Evolutionary conservation across 768 basidiomycete species (phyloP).

Genomic region (Termitomyces bulborhizus): DNA sequence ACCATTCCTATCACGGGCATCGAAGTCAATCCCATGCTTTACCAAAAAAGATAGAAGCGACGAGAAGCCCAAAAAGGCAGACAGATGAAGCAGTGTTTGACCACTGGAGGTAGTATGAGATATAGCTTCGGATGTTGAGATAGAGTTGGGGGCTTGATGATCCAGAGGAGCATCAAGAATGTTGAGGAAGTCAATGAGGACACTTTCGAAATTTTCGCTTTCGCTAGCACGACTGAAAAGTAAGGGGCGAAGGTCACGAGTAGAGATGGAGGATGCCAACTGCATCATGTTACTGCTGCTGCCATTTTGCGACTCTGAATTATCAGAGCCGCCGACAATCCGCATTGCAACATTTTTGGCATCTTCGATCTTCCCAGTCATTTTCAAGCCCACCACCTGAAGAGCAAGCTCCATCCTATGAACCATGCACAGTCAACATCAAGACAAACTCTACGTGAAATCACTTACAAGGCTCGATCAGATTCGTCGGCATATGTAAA

Average conservation of each 20-base stretch:
- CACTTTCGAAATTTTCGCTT: slow-evolving; percentile 61
- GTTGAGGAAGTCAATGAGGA: slow-evolving; percentile 76
- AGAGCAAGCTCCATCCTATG: slow-evolving; percentile 90
- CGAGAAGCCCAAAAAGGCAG: slow-evolving; percentile 72
- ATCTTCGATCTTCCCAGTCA: slow-evolving; percentile 93
- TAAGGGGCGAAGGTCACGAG: slow-evolving; percentile 50
- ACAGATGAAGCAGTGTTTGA: slow-evolving; percentile 87
- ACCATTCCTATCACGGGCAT: slow-evolving; percentile 84
- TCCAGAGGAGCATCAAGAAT: slow-evolving; percentile 65
- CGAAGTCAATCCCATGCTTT: slow-evolving; percentile 66
- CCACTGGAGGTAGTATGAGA: slow-evolving; percentile 67
- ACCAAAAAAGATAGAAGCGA: slow-evolving; percentile 69
- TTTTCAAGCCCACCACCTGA: slow-evolving; percentile 92
- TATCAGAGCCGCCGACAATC: slow-evolving; percentile 75
- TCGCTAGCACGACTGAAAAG: slow-evolving; percentile 50
- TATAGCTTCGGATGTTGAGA: slow-evolving; percentile 49
- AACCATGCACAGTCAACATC: slow-evolving; percentile 12
- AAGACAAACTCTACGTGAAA: slow-evolving; percentile 4
- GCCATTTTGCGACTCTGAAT: slow-evolving; percentile 30
- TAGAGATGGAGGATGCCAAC: slow-evolving; percentile 34
- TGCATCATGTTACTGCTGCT: slow-evolving; percentile 46
- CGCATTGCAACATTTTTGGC: slow-evolving; percentile 91
- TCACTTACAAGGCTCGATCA: slow-evolving; percentile 77
- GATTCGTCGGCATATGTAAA: slow-evolving; percentile 92
- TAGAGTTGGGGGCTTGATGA: slow-evolving; percentile 29